A percentile compares a stretch with the other conserved stretches of the same genome.
Evolutionary conservation across 345 rosid genomes (phyloP).

Genomic region (Arabidopsis arenosa): DNA sequence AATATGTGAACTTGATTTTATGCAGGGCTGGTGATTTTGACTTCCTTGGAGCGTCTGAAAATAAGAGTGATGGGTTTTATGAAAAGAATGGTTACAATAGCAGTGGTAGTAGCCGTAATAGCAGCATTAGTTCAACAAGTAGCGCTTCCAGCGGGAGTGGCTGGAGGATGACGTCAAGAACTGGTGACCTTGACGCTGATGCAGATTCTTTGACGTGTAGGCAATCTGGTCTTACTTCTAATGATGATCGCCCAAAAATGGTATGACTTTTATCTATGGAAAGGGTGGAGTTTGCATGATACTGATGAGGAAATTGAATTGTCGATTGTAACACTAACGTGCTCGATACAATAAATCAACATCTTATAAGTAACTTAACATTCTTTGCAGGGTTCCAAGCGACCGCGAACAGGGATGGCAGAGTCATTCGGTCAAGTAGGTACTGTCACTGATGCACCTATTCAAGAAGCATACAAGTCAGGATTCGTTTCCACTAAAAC

Average conservation of each 20-base stretch:
- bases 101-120: constrained; percentile 91
- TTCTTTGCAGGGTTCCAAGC: constrained; percentile 79
- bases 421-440: constrained; percentile 75
- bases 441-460: constrained; percentile 50
- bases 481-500: constrained; percentile 64
- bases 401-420: constrained; percentile 69
- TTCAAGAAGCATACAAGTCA: constrained; percentile 58
- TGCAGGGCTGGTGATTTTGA: constrained; percentile 77
- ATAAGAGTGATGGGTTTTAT: constrained; percentile 62
- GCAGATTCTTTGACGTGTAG: constrained; percentile 96
- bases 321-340: constrained; percentile 5
- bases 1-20: constrained; percentile 35
- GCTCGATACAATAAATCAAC: not conserved
- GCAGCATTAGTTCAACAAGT: constrained; percentile 91
- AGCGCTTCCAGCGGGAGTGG: constrained; percentile 93
- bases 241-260: constrained; percentile 73
- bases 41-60: constrained; percentile 65
- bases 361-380: constrained; percentile 27
- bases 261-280: constrained; percentile 52
- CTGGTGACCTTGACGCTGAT: constrained; percentile 96
- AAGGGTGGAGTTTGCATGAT: constrained; percentile 22
- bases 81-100: constrained; percentile 74
- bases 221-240: constrained; percentile 84
- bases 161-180: constrained; percentile 63
- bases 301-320: constrained; percentile 24